These are phyloP conservation scores for Daldinia decipiens DNA, from an alignment of 495 filamentous ascomycete species.

Conservation along the genomic window DNA sequence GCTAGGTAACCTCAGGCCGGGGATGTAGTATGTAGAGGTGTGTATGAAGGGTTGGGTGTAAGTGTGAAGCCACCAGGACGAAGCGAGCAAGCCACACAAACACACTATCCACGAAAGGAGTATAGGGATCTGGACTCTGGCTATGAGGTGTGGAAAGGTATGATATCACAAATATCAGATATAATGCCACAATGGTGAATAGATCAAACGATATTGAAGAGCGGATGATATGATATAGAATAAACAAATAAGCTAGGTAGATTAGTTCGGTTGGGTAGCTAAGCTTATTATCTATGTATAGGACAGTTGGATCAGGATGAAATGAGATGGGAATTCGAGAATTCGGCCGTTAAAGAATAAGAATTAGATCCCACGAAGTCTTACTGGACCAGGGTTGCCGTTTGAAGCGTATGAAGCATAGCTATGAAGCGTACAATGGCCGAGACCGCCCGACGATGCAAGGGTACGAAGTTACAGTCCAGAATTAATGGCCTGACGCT, in stretches of 20 bases:
- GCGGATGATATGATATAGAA: conserved; percentile 34
- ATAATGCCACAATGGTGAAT: conserved; percentile 41
- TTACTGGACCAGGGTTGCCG: conserved; percentile 12
- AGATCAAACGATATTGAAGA: conserved; percentile 42
- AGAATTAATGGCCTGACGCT: conserved; percentile 50
- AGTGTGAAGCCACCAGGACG: conserved; percentile 36
- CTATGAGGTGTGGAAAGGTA: conserved; percentile 35
- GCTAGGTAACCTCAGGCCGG: conserved; percentile 26
- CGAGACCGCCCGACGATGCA: conserved; percentile 51
- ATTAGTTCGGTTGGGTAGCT: conserved; percentile 30
- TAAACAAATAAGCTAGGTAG: conserved; percentile 6
- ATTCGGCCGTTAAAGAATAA: conserved; percentile 47
- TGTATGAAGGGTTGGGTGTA: conserved; percentile 21
- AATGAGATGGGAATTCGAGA: conserved; percentile 43
- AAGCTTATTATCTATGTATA: conserved; percentile 32
- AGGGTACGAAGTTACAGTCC: conserved; percentile 43
- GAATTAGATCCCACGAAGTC: conserved; percentile 39
- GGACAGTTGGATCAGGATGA: conserved; percentile 28
- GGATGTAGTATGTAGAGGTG: conserved; percentile 6
- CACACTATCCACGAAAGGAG: conserved; percentile 12
- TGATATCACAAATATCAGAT: conserved; percentile 41
- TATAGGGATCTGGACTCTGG: conserved; percentile 18
- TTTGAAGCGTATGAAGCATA: neutral
- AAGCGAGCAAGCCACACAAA: conserved; percentile 36
- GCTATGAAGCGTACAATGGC: conserved; percentile 42